Evolutionary conservation across 345 rosid species (phyloP).

Genomic region (Luvunga scandens): DNA sequence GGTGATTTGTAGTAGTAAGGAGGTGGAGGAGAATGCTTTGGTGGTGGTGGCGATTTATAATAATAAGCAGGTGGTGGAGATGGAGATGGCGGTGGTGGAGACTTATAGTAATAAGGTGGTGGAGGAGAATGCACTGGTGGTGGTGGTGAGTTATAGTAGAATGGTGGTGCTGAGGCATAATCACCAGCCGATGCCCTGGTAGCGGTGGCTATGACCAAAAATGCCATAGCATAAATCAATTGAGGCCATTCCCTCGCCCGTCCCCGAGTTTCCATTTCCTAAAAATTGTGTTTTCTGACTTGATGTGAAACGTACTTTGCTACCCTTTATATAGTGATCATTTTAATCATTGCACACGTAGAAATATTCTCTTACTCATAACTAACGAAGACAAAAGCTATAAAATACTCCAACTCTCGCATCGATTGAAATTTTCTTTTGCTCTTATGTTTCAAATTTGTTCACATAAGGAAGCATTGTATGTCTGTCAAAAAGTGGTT

Average conservation of each 20-base stretch:
- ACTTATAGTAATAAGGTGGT: background rate
- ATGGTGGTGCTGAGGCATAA: background rate
- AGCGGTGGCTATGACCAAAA: slow-evolving; percentile 24
- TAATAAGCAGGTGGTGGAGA: background rate
- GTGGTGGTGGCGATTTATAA: background rate
- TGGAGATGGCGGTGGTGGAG: background rate
- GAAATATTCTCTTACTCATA: background rate
- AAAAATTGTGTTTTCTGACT: background rate
- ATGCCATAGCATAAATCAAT: background rate
- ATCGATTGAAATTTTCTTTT: too few species aligned
- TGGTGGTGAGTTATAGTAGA: too few species aligned
- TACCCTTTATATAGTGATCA: slow-evolving; percentile 23
- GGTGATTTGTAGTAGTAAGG: background rate
- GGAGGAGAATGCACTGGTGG: background rate
- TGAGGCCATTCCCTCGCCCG: background rate
- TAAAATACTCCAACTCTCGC: background rate
- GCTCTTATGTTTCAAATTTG: background rate
- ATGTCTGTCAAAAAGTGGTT: too few species aligned
- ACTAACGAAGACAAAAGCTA: background rate
- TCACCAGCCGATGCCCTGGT: slow-evolving; percentile 14
- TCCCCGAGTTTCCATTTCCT: background rate
- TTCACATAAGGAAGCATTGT: background rate
- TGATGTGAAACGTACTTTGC: background rate
- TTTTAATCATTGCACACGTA: background rate
- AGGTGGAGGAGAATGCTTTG: background rate